Base-by-base conservation (phyloP, 352 stramenopile genomes). In the Phytophthora melonis region DNA sequence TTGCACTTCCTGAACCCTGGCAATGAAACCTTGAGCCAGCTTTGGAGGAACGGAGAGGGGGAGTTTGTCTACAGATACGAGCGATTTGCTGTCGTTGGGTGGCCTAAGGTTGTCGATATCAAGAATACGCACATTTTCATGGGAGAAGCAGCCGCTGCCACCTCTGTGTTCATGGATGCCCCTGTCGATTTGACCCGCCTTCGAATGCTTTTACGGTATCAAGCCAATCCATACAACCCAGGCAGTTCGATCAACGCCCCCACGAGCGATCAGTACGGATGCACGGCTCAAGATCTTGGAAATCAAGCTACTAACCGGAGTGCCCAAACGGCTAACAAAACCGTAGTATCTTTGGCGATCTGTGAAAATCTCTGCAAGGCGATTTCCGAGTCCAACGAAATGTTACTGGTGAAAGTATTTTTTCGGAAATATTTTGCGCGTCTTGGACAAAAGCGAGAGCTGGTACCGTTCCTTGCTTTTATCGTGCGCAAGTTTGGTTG, bases 1-100 rank as follows among this genome's bases (percentile, higher is more conserved):
- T 41, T 71, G 0, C 59, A 63, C n/a, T 65, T 66, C 21, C 47
- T 71, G 11, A 71, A 71, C 39, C 64, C 64, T 13, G 64, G 27
- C 5, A 66, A 63, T 18, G 47, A 71, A 47, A 60, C 47, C 16
- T 55, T 64, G 21, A 4, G 14, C 0, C 23, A 71, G 23, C 56
- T 71, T 16, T 71, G 64, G 55, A 71, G 52, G 13, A 70, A 64
- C 50, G 43, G 43, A 6, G 34, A 64, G 9, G 60, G 60, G n/a
- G 50, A 63, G 23, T 68, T 54, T 30, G 25, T 63, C 2, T 58
- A 64, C 34, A 36, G 8, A 19, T 60, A 58, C 14, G 62, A 68
- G 5, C 66, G 66, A 7, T 60, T 58, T 36, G 66, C 66, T 19
- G 21, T 73, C 23, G 58, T 73, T 34, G 58, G 39, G 1, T 73